Evolutionary conservation across 169 alveolate genomes (phyloP), one percentile per base, ranked within the genome.

Genomic region (Cryptosporidium meleagridis): DNA sequence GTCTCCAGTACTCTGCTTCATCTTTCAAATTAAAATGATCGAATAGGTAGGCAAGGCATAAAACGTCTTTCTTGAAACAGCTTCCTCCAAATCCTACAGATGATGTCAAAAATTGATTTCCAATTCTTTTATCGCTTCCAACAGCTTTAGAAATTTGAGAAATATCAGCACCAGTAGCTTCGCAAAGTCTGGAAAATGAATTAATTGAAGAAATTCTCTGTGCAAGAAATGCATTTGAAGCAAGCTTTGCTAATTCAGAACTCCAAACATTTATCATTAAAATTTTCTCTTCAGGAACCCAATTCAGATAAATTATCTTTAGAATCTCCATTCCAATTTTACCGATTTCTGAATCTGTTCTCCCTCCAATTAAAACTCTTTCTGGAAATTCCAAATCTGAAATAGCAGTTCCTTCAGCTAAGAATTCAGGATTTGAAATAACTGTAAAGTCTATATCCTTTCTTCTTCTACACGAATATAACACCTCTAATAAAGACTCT

Each of bases 1-100:
- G 84, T 39, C 85, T 70, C 97, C 97, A 96, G 73, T 96, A 96
- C 31, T 87, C 84, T 0, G 96, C 97, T 6, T 85, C 96, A 35
- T 95, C 95, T 5, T 86, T 75, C 55, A 95, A 84, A 41, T 95
- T 95, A 7, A 91, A 75, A 69, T 91, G 91, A 69, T 95, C 96
- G 75, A 94, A 93, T 0, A 95, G 73, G 85, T 96, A 95, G 3
- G 95, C 92, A n/a, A 95, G 89, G 69, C 95, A 92, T 21, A 94
- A 87, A 51, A 95, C 75, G 86, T 96, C 98, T 84, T 96, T 97
- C 85, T 95, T 94, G 67, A 97, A 96, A 87, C 98, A 97, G 18
- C 98, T 95, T 26, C 98, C 99, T 51, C 99, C 98, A 75, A 97
- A 96, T 29, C 98, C 98, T 39, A 95, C 92, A 1, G 97, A 94